Evolutionary conservation across 2,329 filamentous ascomycete species (phyloP).

Genomic region (Camptophora hylomeconis): DNA sequence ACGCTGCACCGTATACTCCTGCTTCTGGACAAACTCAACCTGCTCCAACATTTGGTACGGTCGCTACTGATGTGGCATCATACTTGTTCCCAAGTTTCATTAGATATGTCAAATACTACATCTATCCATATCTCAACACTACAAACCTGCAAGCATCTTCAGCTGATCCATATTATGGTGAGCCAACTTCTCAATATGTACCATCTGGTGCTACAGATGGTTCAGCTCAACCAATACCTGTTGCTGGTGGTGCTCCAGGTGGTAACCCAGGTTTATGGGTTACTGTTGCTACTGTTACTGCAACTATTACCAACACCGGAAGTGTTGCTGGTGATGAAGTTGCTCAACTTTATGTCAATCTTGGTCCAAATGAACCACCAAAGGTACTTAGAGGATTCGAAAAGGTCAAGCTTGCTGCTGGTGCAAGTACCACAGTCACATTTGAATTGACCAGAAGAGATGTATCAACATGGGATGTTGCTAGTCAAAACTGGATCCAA

Average conservation of each 20-base stretch:
- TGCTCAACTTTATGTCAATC: constrained; percentile 55
- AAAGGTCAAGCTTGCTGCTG: constrained; percentile 57
- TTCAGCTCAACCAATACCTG: constrained; percentile 41
- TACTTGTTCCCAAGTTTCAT: constrained; percentile 45
- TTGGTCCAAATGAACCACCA: constrained; percentile 62
- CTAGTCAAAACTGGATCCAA: constrained; percentile 71
- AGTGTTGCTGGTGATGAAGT: constrained; percentile 37
- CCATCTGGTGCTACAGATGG: constrained; percentile 39
- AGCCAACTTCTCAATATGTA: constrained; percentile 35
- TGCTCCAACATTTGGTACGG: constrained; percentile 40
- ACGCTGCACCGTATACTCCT: constrained; percentile 37
- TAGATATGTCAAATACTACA: constrained; percentile 39
- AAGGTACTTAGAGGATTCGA: constrained; percentile 68
- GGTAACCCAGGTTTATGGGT: constrained; percentile 46
- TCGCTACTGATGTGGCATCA: constrained; percentile 34
- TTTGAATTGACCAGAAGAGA: constrained; percentile 65
- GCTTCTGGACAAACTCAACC: constrained; percentile 38
- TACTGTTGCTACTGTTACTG: constrained; percentile 34
- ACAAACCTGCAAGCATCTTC: constrained; percentile 41
- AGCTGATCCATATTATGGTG: constrained; percentile 41
- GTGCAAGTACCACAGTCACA: constrained; percentile 52
- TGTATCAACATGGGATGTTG: constrained; percentile 73
- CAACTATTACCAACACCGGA: constrained; percentile 40
- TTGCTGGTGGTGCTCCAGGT: constrained; percentile 45
- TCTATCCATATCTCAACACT: constrained; percentile 53